Evolutionary conservation across 352 stramenopile species (phyloP), one percentile per base, ranked within the genome.

Genomic region (Pythium aristosporum): DNA sequence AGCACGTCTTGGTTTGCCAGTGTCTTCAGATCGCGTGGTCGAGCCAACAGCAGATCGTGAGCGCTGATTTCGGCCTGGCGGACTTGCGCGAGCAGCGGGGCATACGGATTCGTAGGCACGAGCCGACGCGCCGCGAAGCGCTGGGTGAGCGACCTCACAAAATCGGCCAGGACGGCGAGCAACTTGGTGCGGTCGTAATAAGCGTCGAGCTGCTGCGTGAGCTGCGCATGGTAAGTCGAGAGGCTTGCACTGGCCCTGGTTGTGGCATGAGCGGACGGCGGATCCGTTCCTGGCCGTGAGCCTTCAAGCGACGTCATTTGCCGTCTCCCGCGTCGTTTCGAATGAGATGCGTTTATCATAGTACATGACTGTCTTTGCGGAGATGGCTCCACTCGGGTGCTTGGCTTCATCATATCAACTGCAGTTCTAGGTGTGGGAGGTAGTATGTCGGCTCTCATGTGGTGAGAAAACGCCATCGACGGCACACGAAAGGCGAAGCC

Each of bases 151-250:
- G 56, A 57, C 2, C 48, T 43, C 42, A 82, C 60, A 37, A 72
- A 81, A 36, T 46, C 34, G 18, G 75, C 56, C 20, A 84, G 34
- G 47, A 84, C 74, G 3, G 70, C 49, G 13, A 85, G 65, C 25
- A 85, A 34, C 49, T 70, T 67, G 6, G 76, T 83, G 16, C 61
- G 63, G 15, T 63, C 57, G 18, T 84, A 82, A 57, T 82, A 84
- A 52, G 70, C 69, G 23, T 80, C 65, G 12, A 88, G 56, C 46
- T 82, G 63, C 44, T 61, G 39, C 2, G 61, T 72, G 47, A 76
- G 75, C 44, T 77, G 60, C 39, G 34, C 51, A 61, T 61, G 50
- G 43, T 46, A 42, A 11, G 11, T 20, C 15, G 2, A 8, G 44
- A 63, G 43, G 12, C 54, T 46, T 7, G 2, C 18, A 39, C 49